Conservation (phyloP, 2,329 filamentous ascomycete species). For the Didymella pomorum region DNA sequence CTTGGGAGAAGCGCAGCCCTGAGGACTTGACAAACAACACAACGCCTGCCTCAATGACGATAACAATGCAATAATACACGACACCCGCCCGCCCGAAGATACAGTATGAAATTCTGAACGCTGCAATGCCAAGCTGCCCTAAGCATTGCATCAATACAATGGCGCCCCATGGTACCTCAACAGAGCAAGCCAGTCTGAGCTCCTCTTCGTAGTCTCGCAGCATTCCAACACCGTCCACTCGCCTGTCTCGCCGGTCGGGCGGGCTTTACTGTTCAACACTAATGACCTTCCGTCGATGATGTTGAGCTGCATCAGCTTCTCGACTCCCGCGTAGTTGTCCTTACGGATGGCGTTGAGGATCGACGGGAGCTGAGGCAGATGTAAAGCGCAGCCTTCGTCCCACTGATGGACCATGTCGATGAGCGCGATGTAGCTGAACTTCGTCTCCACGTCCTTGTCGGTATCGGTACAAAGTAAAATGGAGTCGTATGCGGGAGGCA, state of each 20-base stretch:
- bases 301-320: conserved; percentile 25
- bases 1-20: neutral
- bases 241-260: conserved; percentile 25
- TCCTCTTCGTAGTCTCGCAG: conserved; percentile 29
- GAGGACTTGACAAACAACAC: neutral
- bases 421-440: conserved; percentile 20
- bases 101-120: neutral
- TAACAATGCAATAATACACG: neutral
- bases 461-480: conserved; percentile 20
- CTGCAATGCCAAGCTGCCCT: neutral
- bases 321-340: conserved; percentile 29
- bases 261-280: conserved; percentile 30
- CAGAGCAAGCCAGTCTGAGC: conserved; percentile 30
- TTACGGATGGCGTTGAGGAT: conserved; percentile 29
- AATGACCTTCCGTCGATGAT: conserved; percentile 25
- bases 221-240: conserved; percentile 32
- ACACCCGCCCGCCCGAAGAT: neutral
- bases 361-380: conserved; percentile 25
- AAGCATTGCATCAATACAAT: conserved; percentile 11
- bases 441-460: conserved; percentile 13
- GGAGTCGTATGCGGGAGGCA: conserved; percentile 30
- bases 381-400: conserved; percentile 26
- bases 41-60: neutral
- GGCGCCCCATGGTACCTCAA: conserved; percentile 30
- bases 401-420: conserved; percentile 29